Evolutionary conservation across 2,329 filamentous ascomycete genomes (phyloP), one percentile per base, ranked within the genome.

Genomic region (Tolypocladium guangdongense): DNA sequence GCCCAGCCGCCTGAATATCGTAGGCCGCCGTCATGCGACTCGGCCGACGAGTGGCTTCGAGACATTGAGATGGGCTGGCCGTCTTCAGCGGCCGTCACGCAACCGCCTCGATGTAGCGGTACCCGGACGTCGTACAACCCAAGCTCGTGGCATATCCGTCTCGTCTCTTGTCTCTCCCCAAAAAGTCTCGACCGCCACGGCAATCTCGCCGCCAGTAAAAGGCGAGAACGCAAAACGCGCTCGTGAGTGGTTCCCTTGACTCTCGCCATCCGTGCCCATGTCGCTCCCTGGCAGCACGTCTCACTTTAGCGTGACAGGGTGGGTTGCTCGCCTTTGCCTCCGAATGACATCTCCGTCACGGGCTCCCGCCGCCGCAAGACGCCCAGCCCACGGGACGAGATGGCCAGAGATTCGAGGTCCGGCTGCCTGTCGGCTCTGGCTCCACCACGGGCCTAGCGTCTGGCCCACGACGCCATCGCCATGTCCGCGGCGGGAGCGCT

Each of bases 401-500:
- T 45, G 24, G 43, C 24, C 24, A 14, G 43, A 46, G 22, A 47
- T 47, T 33, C 14, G 12, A 39, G 27, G 41, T 37, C 54, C 53
- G 53, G n/a, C n/a, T 51, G 45, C 53, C 52, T 52, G 52, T 46
- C 43, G 43, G 32, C 27, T 32, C 27, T 12, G 32, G 43, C 43
- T 46, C 43, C 43, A 32, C 43, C 43, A 27, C 27, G 43, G 27
- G 43, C 43, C 43, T 46, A 46, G 43, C 24, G 24, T 32, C 51
- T 52, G 54, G n/a, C 52, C 53, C 54, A 48, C 47, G 52, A 56
- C 36, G 30, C 22, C 53, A 41, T 49, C 38, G 22, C 30, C 46
- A 45, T 36, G 27, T 32, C 27, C 18, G 16, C 12, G 27, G 2
- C 43, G 24, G 24, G 18, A 30, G 43, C 43, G 43, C 24, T 46